Base-by-base conservation (phyloP, 768 basidiomycete genomes). In the Royoungia palumana region DNA sequence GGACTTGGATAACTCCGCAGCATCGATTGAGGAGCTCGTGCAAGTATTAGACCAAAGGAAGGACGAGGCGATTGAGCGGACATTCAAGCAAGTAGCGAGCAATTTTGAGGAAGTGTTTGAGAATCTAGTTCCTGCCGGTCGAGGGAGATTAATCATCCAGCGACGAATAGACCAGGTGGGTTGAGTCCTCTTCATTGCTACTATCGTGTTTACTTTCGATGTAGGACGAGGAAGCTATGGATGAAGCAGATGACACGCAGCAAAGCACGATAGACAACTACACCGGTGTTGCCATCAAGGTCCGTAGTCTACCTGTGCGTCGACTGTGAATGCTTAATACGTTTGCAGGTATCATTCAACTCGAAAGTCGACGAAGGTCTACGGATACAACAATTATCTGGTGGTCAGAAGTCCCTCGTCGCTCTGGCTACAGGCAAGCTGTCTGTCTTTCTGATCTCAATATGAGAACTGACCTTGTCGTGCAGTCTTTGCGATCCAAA, bases 61-160 rank as follows among this genome's bases (percentile, higher is more conserved):
- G 67, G 96, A 99, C 59, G 96, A 98, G 65, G 96, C 96, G 6
- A 98, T 99, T 55, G 95, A 98, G 68, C 76, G 95, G 40, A 98
- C 95, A 9, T 99, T 99, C 72, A 95, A 95, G 70, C 93, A 98
- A 64, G 96, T 98, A 2, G 93, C 93, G 20, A 92, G 82, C 53
- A 94, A 96, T 68, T 99, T 99, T 64, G 91, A 90, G 63, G 92
- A 97, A 51, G 94, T 98, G 16, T 98, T 99, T 65, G 94, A 94
- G 71, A 89, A 84, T 65, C 77, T 99, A 17, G 96, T 99, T 0
- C 95, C 96, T 17, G 91, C 89, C 42, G 96, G 96, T 16, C 77
- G 88, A 35, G 96, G 96, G 0, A 70, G 88, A 36, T 69, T 99
- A 53, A 92, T 97, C 59, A 99, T 99, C 56, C 93, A 96, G 67